Evolutionary conservation across 2,329 filamentous ascomycete genomes (phyloP), one percentile per base, ranked within the genome.

Genomic region (Pseudocercospora macadamiae): DNA sequence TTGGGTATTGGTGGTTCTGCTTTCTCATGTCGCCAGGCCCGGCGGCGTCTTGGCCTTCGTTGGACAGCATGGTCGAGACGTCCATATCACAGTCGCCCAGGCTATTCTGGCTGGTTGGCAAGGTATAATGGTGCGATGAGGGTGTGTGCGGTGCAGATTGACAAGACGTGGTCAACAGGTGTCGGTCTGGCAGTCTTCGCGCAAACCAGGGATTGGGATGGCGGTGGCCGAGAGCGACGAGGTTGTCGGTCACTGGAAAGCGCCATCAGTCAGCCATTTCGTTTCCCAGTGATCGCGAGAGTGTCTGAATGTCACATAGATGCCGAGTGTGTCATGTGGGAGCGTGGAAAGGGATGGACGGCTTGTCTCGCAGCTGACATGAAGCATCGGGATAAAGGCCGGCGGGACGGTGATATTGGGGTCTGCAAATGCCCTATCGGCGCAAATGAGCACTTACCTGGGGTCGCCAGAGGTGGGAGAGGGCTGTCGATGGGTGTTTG

Each of bases 51-150:
- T 62, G 62, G 32, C 54, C 61, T 25, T 59, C 63, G 49, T 60
- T 66, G 28, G 71, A 71, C 36, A 76, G 59, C 60, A 75, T 73
- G 59, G 68, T 73, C 25, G 70, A 71, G 55, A 75, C 64, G 60
- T 76, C 71, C 74, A 76, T 76, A 32, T 53, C 51, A 39, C 18
- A 19, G 49, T 55, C 57, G 49, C 59, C 57, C 37, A 34, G 12
- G 39, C 6, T 59, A 42, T 60, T 54, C 44, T 53, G 34, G 49
- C 42, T 30, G 25, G 32, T 51, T 44, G 21, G 25, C 14, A 59
- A 21, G 54, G 55, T 63, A 48, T 30, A 48, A 23, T 21, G 19
- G 39, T 59, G 49, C 64, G 48, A 62, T 52, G 44, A 18, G 60
- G 51, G n/a, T 19, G 59, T 60, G 32, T 60, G 39, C 14, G 55